A percentile compares a stretch with the other conserved stretches of the same genome.
phyloP scores from a whole-genome alignment of 495 filamentous ascomycete species.

The Hypoxylon trugodes region DNA sequence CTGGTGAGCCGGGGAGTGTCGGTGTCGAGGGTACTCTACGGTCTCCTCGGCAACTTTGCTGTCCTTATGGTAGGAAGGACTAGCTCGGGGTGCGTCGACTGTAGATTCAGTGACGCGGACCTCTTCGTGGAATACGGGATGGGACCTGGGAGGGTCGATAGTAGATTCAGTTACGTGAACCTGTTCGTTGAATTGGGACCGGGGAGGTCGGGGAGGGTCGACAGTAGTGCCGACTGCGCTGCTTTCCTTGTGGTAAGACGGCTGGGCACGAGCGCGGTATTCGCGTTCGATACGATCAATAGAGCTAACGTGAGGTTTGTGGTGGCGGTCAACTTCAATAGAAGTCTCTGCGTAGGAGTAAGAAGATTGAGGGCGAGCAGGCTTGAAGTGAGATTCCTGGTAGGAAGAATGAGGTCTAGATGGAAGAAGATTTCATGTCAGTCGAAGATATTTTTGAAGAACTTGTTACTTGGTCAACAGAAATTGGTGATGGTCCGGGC shows the following conservation, averaged over 20 bases:
- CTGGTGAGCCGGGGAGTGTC: constrained; percentile 40
- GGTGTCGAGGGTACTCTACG: constrained; percentile 53
- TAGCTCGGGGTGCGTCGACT: constrained; percentile 56
- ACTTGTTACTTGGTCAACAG: constrained; percentile 35
- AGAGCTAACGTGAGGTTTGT: constrained; percentile 60
- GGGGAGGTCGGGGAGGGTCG: constrained; percentile 34
- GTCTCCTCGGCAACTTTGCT: constrained; percentile 50
- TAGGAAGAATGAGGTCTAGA: constrained; percentile 39
- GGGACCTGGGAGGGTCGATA: constrained; percentile 44
- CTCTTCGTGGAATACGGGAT: constrained; percentile 33
- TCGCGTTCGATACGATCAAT: constrained; percentile 87
- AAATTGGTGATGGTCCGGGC: constrained; percentile 12
- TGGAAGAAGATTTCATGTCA: constrained; percentile 39
- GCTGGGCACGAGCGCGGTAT: constrained; percentile 80
- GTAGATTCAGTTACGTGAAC: constrained; percentile 44
- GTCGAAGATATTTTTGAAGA: constrained; percentile 31
- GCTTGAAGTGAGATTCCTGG: constrained; percentile 29
- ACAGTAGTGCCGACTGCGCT: constrained; percentile 48
- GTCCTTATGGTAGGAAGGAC: constrained; percentile 50
- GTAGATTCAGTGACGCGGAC: constrained; percentile 59
- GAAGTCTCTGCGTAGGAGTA: constrained; percentile 69
- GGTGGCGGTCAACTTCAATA: constrained; percentile 63
- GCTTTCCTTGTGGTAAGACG: constrained; percentile 53
- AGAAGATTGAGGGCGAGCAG: constrained; percentile 58
- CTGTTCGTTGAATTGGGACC: constrained; percentile 46